phyloP scores from a whole-genome alignment of 768 basidiomycete species.

The Lentinula sp. region DNA sequence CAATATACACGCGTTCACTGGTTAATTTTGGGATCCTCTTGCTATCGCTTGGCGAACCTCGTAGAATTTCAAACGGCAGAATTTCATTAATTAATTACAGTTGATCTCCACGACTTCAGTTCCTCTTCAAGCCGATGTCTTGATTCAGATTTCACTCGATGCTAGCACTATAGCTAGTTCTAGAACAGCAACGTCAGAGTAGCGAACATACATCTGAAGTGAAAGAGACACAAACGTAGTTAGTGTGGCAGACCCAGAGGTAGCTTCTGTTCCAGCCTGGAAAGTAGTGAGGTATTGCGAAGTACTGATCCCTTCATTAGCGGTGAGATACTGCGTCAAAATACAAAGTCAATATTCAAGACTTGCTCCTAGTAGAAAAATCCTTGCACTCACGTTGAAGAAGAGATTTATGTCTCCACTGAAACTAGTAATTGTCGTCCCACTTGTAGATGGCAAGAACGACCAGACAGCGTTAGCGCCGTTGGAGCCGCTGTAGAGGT shows the following conservation, averaged over 20 bases:
- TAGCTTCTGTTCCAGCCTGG: conserved; percentile 62
- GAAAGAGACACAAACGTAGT: conserved; percentile 37
- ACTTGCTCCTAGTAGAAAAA: conserved; percentile 16
- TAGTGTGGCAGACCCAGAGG: conserved; percentile 47
- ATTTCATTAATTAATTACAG: too few species aligned
- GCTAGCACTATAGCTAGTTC: neutral
- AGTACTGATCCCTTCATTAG: conserved; percentile 34
- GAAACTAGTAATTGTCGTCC: conserved; percentile 14
- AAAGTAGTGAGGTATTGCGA: conserved; percentile 54
- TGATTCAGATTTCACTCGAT: neutral
- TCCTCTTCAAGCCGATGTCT: too few species aligned
- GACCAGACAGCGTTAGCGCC: conserved; percentile 1
- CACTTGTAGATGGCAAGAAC: conserved; percentile 15
- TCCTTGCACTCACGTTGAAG: neutral
- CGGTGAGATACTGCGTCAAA: conserved; percentile 44
- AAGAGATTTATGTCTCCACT: conserved; percentile 2
- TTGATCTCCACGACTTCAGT: too few species aligned
- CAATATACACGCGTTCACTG: too few species aligned
- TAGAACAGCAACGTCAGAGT: neutral
- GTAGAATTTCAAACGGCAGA: too few species aligned
- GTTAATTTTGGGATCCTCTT: too few species aligned
- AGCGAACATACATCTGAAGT: neutral
- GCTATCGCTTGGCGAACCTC: too few species aligned
- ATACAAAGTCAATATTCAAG: conserved; percentile 48
- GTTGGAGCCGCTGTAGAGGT: conserved; percentile 3